phyloP scores from a whole-genome alignment of 2,329 filamentous ascomycete species.

The Xylaria sp. region DNA sequence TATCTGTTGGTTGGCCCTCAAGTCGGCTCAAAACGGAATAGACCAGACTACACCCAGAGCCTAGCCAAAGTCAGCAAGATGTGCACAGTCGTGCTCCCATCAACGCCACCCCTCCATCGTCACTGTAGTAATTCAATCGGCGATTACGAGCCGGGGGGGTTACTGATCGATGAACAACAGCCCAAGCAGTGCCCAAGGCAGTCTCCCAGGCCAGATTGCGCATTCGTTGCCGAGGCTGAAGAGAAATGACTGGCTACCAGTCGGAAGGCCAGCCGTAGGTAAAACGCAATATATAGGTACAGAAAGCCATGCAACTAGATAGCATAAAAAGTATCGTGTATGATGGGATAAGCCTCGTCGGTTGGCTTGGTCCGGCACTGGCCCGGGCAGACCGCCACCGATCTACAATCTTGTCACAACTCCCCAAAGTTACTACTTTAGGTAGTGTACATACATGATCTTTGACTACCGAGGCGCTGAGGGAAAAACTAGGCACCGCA shows the following conservation, averaged over 20 bases:
- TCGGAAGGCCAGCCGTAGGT: neutral
- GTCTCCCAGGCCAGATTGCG: neutral
- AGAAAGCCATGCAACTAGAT: neutral
- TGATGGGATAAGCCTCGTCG: conserved; percentile 16
- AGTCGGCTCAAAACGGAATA: neutral
- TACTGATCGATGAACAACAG: neutral
- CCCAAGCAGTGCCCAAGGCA: neutral
- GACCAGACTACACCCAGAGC: neutral
- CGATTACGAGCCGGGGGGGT: neutral
- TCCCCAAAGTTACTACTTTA: neutral
- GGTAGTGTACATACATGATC: no score
- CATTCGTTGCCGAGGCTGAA: conserved; percentile 10
- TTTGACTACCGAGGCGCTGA: no score
- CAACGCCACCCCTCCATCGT: neutral
- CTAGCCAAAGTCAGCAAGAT: conserved; percentile 1
- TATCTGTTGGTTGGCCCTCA: neutral
- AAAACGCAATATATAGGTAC: neutral
- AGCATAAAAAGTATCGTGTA: conserved; percentile 5
- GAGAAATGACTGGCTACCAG: neutral
- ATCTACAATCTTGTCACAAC: conserved; percentile 22
- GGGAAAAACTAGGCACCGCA: no score
- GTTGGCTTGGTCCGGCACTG: neutral
- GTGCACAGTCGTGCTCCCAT: neutral
- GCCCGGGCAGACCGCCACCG: conserved; percentile 29
- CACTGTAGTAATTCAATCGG: neutral